A percentile compares a stretch with the other conserved stretches of the same genome.
These are phyloP conservation scores for Kwoniella dejecticola DNA, from an alignment of 768 basidiomycete genomes.

Conservation along the genomic window DNA sequence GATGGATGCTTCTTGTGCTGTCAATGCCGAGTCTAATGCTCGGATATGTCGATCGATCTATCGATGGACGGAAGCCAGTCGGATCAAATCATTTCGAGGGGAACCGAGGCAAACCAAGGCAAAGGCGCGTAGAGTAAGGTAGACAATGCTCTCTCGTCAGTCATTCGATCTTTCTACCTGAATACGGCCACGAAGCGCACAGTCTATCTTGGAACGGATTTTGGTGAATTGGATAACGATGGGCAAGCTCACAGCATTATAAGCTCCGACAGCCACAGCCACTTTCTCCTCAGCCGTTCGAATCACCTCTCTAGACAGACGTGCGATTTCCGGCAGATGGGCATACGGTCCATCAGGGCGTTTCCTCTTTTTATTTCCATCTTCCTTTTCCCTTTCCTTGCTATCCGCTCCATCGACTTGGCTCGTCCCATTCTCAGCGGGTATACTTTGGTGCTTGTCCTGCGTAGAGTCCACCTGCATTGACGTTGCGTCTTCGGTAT, in stretches of 20 bases:
- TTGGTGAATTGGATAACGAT: background rate
- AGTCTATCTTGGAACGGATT: too few relatives aligned
- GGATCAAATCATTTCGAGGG: too few relatives aligned
- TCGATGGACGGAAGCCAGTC: too few relatives aligned
- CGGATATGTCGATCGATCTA: constrained; percentile 56
- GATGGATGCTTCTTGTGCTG: constrained; percentile 50
- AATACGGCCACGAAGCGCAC: too few relatives aligned
- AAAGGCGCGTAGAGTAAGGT: too few relatives aligned
- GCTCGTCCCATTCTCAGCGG: background rate
- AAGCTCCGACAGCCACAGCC: constrained; percentile 53
- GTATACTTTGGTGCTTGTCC: too few relatives aligned
- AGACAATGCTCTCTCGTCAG: too few relatives aligned
- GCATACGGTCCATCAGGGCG: constrained; percentile 2
- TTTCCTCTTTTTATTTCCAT: background rate
- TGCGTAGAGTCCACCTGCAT: background rate
- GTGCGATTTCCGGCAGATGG: constrained; percentile 50
- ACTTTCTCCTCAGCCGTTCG: constrained; percentile 55
- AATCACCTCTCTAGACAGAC: constrained; percentile 47
- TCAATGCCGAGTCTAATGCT: constrained; percentile 52
- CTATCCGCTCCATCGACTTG: background rate
- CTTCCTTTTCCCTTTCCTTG: background rate
- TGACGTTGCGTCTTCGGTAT: too few relatives aligned
- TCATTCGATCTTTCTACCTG: too few relatives aligned
- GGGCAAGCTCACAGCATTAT: constrained; percentile 48
- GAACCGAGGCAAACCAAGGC: too few relatives aligned